Conservation (phyloP, 1,284 basidiomycete genomes). For the Apiotrichum sp. region DNA sequence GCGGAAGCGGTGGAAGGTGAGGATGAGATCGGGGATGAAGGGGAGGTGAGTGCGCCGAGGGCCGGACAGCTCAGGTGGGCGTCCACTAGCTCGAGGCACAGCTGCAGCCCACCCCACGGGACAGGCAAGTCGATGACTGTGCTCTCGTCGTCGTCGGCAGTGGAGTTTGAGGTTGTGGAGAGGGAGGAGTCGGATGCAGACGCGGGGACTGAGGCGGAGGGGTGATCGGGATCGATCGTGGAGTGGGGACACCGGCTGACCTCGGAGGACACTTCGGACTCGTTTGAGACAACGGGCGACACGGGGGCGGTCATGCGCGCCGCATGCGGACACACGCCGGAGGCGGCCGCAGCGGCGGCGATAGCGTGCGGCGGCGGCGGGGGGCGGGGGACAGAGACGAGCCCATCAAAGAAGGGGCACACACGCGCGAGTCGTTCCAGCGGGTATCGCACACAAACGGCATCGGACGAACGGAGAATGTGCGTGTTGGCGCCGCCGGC, state of each 20-base stretch:
- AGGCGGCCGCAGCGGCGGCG: too few relatives aligned
- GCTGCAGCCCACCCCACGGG: not conserved
- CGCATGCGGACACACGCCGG: not conserved
- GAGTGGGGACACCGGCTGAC: too few relatives aligned
- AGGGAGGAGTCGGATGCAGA: too few relatives aligned
- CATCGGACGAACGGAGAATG: not conserved
- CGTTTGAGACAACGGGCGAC: too few relatives aligned
- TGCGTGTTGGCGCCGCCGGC: not conserved
- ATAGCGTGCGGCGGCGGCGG: not conserved
- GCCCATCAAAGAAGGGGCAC: conserved; percentile 1
- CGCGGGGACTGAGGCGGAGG: too few relatives aligned
- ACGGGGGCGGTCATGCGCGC: not conserved
- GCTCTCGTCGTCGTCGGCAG: not conserved
- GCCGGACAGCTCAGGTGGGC: not conserved
- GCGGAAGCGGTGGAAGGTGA: too few relatives aligned
- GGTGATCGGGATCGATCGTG: too few relatives aligned
- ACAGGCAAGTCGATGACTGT: not conserved
- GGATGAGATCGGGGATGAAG: not conserved
- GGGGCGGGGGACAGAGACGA: not conserved
- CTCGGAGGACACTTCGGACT: too few relatives aligned
- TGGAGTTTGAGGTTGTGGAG: too few relatives aligned
- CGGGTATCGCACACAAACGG: not conserved
- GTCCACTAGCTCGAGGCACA: not conserved
- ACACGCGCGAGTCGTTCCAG: not conserved
- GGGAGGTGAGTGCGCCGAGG: not conserved